phyloP scores from a whole-genome alignment of 2,329 filamentous ascomycete species.

The Penicillium hesseltinei region DNA sequence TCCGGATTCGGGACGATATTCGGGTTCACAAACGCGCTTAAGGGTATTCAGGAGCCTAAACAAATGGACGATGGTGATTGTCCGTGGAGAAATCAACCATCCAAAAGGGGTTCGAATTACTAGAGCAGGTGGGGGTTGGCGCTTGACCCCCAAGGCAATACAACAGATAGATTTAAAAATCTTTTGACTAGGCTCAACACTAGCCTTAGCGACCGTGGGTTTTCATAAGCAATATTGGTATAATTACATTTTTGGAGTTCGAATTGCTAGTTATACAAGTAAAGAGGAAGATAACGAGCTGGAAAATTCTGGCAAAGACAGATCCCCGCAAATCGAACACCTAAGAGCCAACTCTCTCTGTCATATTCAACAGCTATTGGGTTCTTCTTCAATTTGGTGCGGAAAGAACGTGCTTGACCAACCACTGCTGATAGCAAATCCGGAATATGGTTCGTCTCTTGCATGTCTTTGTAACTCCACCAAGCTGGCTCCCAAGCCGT shows the following conservation, averaged over 20 bases:
- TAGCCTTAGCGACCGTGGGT: no score
- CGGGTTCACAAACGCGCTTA: not conserved
- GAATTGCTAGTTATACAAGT: not conserved
- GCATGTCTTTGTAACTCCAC: not conserved
- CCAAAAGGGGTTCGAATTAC: not conserved
- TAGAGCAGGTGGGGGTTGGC: not conserved
- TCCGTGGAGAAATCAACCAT: not conserved
- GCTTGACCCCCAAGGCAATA: not conserved
- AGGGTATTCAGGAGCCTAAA: not conserved
- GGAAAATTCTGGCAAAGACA: not conserved
- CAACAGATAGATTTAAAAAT: not conserved
- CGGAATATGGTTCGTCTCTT: not conserved
- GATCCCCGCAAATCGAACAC: not conserved
- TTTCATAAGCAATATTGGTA: not conserved
- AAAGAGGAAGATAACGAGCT: not conserved
- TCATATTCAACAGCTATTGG: not conserved
- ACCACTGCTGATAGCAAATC: slow-evolving; percentile 16
- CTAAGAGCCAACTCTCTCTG: not conserved
- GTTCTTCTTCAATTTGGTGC: not conserved
- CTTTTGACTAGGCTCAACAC: not conserved
- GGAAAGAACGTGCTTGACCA: slow-evolving; percentile 18
- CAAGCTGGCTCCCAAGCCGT: not conserved
- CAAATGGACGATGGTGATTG: no score
- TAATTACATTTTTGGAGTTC: not conserved
- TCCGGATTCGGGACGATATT: not conserved